Evolutionary conservation across 768 basidiomycete species (phyloP).

Genomic region (Boletus edulis): DNA sequence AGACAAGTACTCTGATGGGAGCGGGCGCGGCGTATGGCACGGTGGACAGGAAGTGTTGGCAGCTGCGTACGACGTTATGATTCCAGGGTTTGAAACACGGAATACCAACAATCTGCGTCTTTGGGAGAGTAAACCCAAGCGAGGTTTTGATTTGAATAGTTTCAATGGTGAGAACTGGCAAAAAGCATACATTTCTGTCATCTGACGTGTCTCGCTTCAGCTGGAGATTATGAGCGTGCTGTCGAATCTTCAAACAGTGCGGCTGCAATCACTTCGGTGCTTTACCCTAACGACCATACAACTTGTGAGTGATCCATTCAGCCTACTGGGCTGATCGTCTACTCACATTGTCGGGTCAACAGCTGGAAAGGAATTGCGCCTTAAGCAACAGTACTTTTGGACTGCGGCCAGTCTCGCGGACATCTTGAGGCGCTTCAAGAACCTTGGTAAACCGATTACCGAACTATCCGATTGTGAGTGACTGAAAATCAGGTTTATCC

Average conservation of each 20-base stretch:
- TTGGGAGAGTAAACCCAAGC: slow-evolving; percentile 84
- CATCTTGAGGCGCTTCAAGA: slow-evolving; percentile 91
- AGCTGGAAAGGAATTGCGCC: slow-evolving; percentile 85
- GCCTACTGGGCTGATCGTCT: neutral
- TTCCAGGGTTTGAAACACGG: slow-evolving; percentile 77
- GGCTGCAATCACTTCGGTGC: slow-evolving; percentile 88
- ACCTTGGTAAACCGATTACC: slow-evolving; percentile 73
- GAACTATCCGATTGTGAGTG: slow-evolving; percentile 79
- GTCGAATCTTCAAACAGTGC: slow-evolving; percentile 89
- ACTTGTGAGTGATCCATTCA: slow-evolving; percentile 38
- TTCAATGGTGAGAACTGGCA: slow-evolving; percentile 71
- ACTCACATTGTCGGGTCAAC: slow-evolving; percentile 2
- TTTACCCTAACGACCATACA: slow-evolving; percentile 96
- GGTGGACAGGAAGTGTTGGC: slow-evolving; percentile 95
- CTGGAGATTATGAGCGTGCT: slow-evolving; percentile 90
- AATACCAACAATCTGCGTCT: slow-evolving; percentile 88
- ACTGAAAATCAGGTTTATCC: neutral
- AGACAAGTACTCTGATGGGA: slow-evolving; percentile 60
- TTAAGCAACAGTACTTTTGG: slow-evolving; percentile 98
- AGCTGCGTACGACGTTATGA: slow-evolving; percentile 92
- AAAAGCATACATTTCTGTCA: neutral
- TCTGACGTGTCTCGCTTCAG: slow-evolving; percentile 35
- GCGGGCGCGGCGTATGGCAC: slow-evolving; percentile 66
- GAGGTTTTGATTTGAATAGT: slow-evolving; percentile 89
- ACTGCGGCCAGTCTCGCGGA: slow-evolving; percentile 85